phyloP scores from a whole-genome alignment of 1,284 basidiomycete species.

The Leucoagaricus sp. region DNA sequence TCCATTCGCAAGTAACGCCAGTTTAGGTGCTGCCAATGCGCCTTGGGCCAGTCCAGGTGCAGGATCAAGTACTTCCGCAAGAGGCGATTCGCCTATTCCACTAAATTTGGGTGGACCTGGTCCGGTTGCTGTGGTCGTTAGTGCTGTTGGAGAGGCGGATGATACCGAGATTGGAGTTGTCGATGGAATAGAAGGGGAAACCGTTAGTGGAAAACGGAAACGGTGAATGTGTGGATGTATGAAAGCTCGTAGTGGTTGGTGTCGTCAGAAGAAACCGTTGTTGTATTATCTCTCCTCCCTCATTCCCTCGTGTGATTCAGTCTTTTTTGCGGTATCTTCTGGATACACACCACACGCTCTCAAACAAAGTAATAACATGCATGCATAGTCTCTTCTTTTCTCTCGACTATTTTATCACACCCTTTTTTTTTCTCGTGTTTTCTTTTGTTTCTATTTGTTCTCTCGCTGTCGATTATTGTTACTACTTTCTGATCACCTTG shows the following conservation, averaged over 20 bases:
- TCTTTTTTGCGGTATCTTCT: too few relatives aligned
- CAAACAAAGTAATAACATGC: too few relatives aligned
- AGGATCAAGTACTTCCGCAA: constrained; percentile 12
- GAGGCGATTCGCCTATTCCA: constrained; percentile 9
- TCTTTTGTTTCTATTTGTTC: too few relatives aligned
- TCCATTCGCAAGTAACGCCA: not conserved
- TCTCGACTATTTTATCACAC: too few relatives aligned
- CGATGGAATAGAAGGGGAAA: constrained; percentile 26
- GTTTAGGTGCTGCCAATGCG: not conserved
- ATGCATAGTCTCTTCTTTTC: too few relatives aligned
- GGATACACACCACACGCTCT: too few relatives aligned
- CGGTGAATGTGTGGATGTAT: constrained; percentile 32
- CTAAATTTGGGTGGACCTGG: not conserved
- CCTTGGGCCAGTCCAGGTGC: constrained; percentile 15
- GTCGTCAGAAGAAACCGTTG: not conserved
- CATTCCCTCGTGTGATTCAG: too few relatives aligned
- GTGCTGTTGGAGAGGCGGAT: constrained; percentile 19
- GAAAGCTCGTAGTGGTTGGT: too few relatives aligned
- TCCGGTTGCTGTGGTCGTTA: constrained; percentile 17
- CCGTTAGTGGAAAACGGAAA: constrained; percentile 46
- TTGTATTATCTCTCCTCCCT: too few relatives aligned
- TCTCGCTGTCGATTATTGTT: too few relatives aligned
- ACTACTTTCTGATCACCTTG: too few relatives aligned
- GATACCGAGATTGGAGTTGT: constrained; percentile 21
- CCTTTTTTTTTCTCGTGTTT: too few relatives aligned